Conservation (phyloP, 1,284 basidiomycete species). For the Boletus mariae region DNA sequence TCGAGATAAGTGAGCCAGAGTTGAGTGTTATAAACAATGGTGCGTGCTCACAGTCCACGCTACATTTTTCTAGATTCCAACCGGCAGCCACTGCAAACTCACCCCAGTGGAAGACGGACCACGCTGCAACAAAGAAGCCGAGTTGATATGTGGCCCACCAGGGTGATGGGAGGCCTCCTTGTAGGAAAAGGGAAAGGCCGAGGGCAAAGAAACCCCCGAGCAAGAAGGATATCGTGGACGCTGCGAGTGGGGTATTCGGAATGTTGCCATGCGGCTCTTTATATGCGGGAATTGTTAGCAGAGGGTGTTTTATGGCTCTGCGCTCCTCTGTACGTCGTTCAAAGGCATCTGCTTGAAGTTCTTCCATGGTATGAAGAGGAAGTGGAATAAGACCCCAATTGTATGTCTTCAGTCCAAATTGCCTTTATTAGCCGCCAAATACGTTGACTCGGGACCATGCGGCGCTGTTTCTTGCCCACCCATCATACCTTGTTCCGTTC, state of each 20-base stretch:
- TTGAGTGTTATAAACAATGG: not conserved
- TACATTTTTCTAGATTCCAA: constrained; percentile 92
- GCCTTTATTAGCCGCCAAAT: constrained; percentile 13
- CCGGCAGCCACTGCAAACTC: constrained; percentile 96
- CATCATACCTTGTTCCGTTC: constrained; percentile 14
- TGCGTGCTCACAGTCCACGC: constrained; percentile 78
- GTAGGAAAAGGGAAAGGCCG: constrained; percentile 47
- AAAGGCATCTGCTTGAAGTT: constrained; percentile 34
- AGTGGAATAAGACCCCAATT: not conserved
- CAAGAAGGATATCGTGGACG: constrained; percentile 69
- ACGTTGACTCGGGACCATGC: constrained; percentile 17
- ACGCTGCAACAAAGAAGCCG: constrained; percentile 77
- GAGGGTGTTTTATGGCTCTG: constrained; percentile 37
- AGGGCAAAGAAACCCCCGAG: constrained; percentile 64
- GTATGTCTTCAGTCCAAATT: not conserved
- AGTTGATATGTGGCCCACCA: constrained; percentile 78
- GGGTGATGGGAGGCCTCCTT: constrained; percentile 41
- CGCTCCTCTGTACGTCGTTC: constrained; percentile 49
- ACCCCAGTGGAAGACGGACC: constrained; percentile 87
- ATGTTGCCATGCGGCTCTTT: constrained; percentile 54
- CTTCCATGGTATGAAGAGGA: constrained; percentile 10
- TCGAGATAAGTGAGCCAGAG: constrained; percentile 32
- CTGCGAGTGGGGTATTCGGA: constrained; percentile 80
- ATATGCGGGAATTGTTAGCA: constrained; percentile 52
- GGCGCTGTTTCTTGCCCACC: constrained; percentile 6